Evolutionary conservation across 2,329 filamentous ascomycete species (phyloP).

Genomic region (Clarireedia homoeocarpa): DNA sequence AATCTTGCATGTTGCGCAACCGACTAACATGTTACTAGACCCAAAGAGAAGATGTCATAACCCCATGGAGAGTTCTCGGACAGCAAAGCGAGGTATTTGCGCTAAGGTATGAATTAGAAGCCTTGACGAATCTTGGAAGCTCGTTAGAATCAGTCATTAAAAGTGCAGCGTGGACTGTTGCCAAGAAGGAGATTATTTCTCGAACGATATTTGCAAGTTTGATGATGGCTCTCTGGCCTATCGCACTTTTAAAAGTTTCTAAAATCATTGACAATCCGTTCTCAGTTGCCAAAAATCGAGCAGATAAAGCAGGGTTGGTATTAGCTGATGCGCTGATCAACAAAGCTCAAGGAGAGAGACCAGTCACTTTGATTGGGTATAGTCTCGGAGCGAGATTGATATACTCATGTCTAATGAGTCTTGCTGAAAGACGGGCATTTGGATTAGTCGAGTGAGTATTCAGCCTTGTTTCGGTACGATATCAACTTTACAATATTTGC

Average conservation of each 20-base stretch:
- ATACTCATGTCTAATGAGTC: constrained; percentile 67
- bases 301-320: constrained; percentile 72
- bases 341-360: constrained; percentile 71
- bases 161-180: constrained; percentile 71
- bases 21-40: constrained; percentile 28
- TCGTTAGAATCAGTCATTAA: constrained; percentile 71
- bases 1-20: neutral
- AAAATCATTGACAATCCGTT: constrained; percentile 76
- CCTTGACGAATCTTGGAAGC: constrained; percentile 68
- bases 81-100: constrained; percentile 71
- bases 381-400: constrained; percentile 76
- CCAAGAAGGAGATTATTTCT: constrained; percentile 58
- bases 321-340: constrained; percentile 79
- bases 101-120: constrained; percentile 74
- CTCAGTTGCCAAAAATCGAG: constrained; percentile 64
- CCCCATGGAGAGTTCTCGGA: constrained; percentile 72
- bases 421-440: constrained; percentile 73
- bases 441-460: constrained; percentile 65
- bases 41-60: constrained; percentile 61
- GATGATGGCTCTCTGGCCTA: constrained; percentile 61
- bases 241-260: constrained; percentile 58
- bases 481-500: neutral
- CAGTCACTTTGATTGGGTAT: constrained; percentile 74
- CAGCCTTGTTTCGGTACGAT: neutral
- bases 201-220: constrained; percentile 57